Conservation (phyloP, 1,284 basidiomycete genomes). For the Golubevia sp. region DNA sequence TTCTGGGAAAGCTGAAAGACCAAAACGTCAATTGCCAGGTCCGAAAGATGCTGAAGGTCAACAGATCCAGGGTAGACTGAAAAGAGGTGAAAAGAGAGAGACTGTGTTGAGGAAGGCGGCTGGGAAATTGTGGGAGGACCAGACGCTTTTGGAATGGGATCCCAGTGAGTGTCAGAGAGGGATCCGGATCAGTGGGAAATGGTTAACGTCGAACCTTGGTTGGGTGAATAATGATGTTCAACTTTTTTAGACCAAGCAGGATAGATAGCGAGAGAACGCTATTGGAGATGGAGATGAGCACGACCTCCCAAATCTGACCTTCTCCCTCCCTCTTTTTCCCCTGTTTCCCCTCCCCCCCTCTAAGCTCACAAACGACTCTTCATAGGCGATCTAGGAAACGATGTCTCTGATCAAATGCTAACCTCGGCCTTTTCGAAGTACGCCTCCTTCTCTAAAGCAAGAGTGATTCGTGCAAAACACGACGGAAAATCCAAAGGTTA, state of each 20-base stretch:
- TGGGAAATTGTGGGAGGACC: conserved; percentile 97
- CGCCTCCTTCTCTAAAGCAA: conserved; percentile 87
- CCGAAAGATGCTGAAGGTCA: conserved; percentile 22
- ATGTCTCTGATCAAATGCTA: conserved; percentile 92
- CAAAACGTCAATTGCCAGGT: conserved; percentile 2
- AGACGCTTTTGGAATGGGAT: conserved; percentile 95
- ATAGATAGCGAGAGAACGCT: neutral
- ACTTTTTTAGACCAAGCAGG: no score
- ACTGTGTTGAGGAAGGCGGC: conserved; percentile 93
- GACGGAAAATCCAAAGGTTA: conserved; percentile 81
- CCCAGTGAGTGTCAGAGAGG: conserved; percentile 87
- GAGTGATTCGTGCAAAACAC: conserved; percentile 88
- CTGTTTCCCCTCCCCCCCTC: conserved; percentile 9
- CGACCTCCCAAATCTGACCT: conserved; percentile 5
- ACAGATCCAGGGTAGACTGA: conserved; percentile 60
- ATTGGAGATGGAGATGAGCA: neutral
- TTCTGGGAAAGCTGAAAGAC: neutral
- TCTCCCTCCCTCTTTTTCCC: neutral
- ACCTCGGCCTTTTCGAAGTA: conserved; percentile 88
- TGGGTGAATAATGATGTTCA: no score
- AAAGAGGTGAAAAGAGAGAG: conserved; percentile 86
- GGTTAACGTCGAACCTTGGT: no score
- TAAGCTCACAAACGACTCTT: conserved; percentile 96
- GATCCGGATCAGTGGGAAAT: no score
- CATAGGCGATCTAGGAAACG: conserved; percentile 96